Percentiles rank a stretch among this genome's conserved stretches.
Conservation (phyloP, 805 yeast species). For the Yamadazyma akitaensis region DNA sequence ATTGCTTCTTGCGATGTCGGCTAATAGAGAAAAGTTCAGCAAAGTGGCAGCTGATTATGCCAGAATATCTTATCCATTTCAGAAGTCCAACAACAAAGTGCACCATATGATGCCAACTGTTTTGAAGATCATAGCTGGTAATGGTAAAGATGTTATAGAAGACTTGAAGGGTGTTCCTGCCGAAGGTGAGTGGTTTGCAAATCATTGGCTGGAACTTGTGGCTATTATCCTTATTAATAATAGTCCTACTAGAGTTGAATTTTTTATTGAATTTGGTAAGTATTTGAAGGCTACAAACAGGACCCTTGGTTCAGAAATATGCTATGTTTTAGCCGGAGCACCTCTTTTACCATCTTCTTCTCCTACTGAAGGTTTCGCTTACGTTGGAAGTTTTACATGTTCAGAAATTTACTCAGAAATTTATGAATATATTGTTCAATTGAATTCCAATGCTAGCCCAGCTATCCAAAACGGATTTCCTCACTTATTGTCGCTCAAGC, state of each 20-base stretch:
- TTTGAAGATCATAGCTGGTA: constrained; percentile 64
- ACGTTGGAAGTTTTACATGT: constrained; percentile 29
- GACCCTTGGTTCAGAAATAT: constrained; percentile 38
- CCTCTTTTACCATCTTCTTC: constrained; percentile 23
- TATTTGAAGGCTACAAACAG: constrained; percentile 34
- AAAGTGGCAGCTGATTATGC: constrained; percentile 57
- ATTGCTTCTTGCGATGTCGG: constrained; percentile 61
- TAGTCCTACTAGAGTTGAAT: constrained; percentile 35
- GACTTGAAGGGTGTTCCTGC: constrained; percentile 42
- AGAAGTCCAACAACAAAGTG: constrained; percentile 37
- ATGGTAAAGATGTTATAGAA: constrained; percentile 49
- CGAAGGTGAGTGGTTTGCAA: constrained; percentile 47
- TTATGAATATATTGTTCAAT: constrained; percentile 53
- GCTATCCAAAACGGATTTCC: constrained; percentile 42
- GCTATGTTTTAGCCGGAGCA: constrained; percentile 46
- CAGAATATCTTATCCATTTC: constrained; percentile 42
- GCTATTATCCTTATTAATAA: constrained; percentile 38
- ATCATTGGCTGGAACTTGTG: constrained; percentile 46
- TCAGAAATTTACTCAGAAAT: constrained; percentile 57
- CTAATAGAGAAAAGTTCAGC: constrained; percentile 60
- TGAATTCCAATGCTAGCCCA: constrained; percentile 21
- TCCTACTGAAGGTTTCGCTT: constrained; percentile 13
- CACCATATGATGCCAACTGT: constrained; percentile 50
- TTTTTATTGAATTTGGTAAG: constrained; percentile 50
- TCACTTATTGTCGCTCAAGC: constrained; percentile 57